Conservation (phyloP, 176 grass and related monocot genomes). For the Raddia guianensis region DNA sequence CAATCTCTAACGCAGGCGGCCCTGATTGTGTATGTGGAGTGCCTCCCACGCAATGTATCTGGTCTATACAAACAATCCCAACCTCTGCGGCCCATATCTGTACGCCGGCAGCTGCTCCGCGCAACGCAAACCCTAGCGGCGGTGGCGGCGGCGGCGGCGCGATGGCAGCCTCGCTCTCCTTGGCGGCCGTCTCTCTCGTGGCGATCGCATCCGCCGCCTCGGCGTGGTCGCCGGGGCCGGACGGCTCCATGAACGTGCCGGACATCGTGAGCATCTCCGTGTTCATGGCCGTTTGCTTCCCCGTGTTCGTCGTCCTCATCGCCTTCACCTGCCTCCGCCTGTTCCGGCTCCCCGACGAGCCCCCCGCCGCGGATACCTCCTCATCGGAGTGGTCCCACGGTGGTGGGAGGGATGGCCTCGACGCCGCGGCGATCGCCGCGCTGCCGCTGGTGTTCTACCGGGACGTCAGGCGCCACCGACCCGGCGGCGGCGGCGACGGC, state of each 20-base stretch:
- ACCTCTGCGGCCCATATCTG: neutral
- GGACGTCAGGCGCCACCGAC: conserved; percentile 41
- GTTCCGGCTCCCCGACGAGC: conserved; percentile 5
- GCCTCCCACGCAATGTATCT: neutral
- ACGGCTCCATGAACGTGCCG: neutral
- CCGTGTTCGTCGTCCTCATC: conserved; percentile 44
- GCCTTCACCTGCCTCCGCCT: conserved; percentile 44
- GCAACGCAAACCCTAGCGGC: conserved; percentile 35
- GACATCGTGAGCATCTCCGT: conserved; percentile 41
- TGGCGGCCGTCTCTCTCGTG: neutral
- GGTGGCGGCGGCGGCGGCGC: neutral
- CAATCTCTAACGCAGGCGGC: neutral
- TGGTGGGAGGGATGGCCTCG: conserved; percentile 20
- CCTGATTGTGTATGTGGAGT: neutral
- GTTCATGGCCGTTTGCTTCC: conserved; percentile 49
- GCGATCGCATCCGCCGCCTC: neutral
- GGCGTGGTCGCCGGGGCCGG: conserved; percentile 21
- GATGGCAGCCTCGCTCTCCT: conserved; percentile 2
- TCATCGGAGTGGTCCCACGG: neutral
- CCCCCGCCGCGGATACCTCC: neutral
- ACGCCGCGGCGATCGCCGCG: conserved; percentile 41
- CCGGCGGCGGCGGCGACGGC: conserved; percentile 14
- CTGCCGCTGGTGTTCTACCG: conserved; percentile 48
- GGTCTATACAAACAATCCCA: neutral
- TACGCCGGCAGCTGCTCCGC: neutral